Conservation (phyloP, 192 early-diverging fungal genomes). For the Dissophora ornata region DNA sequence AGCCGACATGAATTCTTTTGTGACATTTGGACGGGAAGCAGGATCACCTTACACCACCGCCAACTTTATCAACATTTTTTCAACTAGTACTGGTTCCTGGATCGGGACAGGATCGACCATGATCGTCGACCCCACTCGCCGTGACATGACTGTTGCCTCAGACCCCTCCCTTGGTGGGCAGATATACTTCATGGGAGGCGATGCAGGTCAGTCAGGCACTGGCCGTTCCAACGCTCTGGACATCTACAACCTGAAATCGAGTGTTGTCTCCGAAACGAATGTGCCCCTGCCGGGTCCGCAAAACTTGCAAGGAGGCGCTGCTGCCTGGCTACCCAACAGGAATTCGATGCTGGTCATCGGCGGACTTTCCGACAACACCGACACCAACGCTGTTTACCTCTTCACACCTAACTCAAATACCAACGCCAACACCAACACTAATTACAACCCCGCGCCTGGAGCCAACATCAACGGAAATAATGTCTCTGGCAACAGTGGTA, state of each 20-base stretch:
- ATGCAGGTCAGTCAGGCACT: constrained; percentile 20
- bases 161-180: constrained; percentile 23
- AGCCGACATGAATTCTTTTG: constrained; percentile 29
- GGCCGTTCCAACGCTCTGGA: constrained; percentile 21
- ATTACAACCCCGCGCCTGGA: not conserved
- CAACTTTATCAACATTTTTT: constrained; percentile 35
- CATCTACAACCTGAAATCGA: constrained; percentile 23
- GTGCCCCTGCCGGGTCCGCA: constrained; percentile 17
- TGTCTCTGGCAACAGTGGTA: not conserved
- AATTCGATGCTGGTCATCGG: constrained; percentile 15
- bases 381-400: constrained; percentile 20
- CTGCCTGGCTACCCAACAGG: constrained; percentile 12
- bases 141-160: constrained; percentile 21
- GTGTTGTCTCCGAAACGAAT: constrained; percentile 19
- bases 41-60: constrained; percentile 19
- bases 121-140: constrained; percentile 26
- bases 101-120: constrained; percentile 26
- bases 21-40: constrained; percentile 25
- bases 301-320: constrained; percentile 27
- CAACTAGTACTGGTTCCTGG: constrained; percentile 28
- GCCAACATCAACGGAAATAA: not conserved
- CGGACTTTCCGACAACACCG: constrained; percentile 12
- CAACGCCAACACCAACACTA: not conserved
- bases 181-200: constrained; percentile 30
- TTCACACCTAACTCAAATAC: constrained; percentile 4